Percentiles rank a stretch among this genome's conserved stretches.
Evolutionary conservation across 2,329 filamentous ascomycete species (phyloP).

Genomic region (Trichophyton verrucosum): DNA sequence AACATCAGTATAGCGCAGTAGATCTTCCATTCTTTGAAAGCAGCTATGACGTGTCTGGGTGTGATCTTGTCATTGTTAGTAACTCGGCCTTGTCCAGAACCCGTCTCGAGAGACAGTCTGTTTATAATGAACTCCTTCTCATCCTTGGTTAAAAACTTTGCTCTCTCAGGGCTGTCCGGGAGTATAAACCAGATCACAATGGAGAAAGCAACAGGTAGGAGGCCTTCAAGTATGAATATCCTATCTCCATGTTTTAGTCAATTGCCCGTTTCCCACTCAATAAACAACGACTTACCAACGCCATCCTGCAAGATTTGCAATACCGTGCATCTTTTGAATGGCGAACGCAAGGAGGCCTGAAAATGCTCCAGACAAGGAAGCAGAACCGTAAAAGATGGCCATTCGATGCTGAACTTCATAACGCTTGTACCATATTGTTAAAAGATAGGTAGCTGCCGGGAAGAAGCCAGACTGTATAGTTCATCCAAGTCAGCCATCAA

Average conservation of each 20-base stretch:
- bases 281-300: constrained; percentile 27
- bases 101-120: constrained; percentile 19
- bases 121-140: constrained; percentile 28
- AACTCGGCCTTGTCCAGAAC: constrained; percentile 14
- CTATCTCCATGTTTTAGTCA: constrained; percentile 2
- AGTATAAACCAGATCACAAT: constrained; percentile 46
- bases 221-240: constrained; percentile 39
- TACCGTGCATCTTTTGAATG: constrained; percentile 35
- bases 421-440: constrained; percentile 20
- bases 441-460: constrained; percentile 18
- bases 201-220: constrained; percentile 39
- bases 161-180: constrained; percentile 52
- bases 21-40: constrained; percentile 38
- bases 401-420: constrained; percentile 21
- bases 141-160: constrained; percentile 43
- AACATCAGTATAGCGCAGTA: constrained; percentile 21
- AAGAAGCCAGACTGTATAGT: constrained; percentile 39
- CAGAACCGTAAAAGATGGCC: constrained; percentile 21
- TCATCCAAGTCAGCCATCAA: background rate
- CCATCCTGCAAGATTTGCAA: constrained; percentile 33
- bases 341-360: constrained; percentile 39
- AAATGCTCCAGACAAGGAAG: constrained; percentile 31
- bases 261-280: background rate
- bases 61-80: constrained; percentile 23
- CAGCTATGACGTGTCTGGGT: constrained; percentile 34